phyloP scores from a whole-genome alignment of 805 yeast genomes.

The Wickerhamiella sorbophila region DNA sequence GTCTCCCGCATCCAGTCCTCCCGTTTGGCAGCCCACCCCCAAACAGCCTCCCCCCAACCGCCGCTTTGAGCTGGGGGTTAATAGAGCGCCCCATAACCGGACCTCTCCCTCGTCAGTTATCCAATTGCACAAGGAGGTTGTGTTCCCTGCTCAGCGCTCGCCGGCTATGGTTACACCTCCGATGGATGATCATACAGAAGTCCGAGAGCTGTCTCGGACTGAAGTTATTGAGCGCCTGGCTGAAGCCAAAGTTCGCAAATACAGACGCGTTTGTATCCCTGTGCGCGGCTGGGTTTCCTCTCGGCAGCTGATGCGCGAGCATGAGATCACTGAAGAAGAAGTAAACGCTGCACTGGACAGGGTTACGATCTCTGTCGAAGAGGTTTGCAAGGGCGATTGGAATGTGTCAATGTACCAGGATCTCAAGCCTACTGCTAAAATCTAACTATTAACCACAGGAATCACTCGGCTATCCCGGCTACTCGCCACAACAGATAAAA shows the following conservation, averaged over 20 bases:
- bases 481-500: not conserved
- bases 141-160: too few species aligned
- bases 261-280: conserved; percentile 18
- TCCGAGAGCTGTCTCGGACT: conserved; percentile 2
- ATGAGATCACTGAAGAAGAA: not conserved
- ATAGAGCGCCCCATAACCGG: too few species aligned
- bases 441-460: not conserved
- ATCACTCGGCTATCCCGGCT: not conserved
- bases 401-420: not conserved
- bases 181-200: conserved; percentile 2
- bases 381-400: conserved; percentile 1
- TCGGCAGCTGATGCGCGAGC: not conserved
- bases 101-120: too few species aligned
- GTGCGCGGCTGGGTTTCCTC: conserved; percentile 17
- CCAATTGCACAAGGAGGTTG: too few species aligned
- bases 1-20: not conserved
- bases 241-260: conserved; percentile 16
- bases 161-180: not conserved
- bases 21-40: not conserved
- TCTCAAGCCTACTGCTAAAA: not conserved
- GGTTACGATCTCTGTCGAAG: not conserved
- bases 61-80: too few species aligned
- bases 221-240: conserved; percentile 4
- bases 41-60: not conserved
- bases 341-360: not conserved